Evolutionary conservation across 129 eudicot species (phyloP).

Genomic region (Heracleum sosnowskyi): DNA sequence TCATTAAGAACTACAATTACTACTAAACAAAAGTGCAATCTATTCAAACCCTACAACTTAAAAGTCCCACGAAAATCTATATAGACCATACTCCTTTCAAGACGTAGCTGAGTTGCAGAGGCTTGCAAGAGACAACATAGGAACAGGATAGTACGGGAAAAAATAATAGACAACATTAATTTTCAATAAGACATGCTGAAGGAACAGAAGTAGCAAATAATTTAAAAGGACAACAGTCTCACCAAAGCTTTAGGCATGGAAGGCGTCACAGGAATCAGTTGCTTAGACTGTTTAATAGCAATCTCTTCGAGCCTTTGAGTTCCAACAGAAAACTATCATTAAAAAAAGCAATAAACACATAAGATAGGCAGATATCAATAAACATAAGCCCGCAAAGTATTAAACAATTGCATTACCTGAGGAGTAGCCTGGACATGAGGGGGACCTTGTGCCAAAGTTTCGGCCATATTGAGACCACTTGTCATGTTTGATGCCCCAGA

Average conservation of each 20-base stretch:
- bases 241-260: slow-evolving; percentile 73
- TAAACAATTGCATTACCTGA: slow-evolving; percentile 37
- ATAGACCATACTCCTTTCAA: not conserved
- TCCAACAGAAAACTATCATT: slow-evolving; percentile 47
- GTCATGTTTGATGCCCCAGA: slow-evolving; percentile 25
- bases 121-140: not conserved
- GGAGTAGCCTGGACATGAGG: slow-evolving; percentile 55
- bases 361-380: slow-evolving; percentile 18
- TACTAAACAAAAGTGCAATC: not conserved
- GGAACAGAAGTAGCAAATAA: not conserved
- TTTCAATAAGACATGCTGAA: not conserved
- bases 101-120: not conserved
- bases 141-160: not conserved
- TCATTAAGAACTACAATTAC: not conserved
- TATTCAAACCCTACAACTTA: not conserved
- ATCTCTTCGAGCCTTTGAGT: slow-evolving; percentile 83
- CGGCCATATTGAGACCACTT: slow-evolving; percentile 80
- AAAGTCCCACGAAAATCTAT: not conserved
- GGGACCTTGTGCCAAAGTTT: slow-evolving; percentile 79
- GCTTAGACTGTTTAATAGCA: slow-evolving; percentile 79
- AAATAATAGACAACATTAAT: not conserved
- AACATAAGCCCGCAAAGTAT: not conserved
- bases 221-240: slow-evolving; percentile 14
- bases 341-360: slow-evolving; percentile 1
- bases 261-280: slow-evolving; percentile 79